phyloP scores from a whole-genome alignment of 345 rosid genomes.

The Firmiana major region DNA sequence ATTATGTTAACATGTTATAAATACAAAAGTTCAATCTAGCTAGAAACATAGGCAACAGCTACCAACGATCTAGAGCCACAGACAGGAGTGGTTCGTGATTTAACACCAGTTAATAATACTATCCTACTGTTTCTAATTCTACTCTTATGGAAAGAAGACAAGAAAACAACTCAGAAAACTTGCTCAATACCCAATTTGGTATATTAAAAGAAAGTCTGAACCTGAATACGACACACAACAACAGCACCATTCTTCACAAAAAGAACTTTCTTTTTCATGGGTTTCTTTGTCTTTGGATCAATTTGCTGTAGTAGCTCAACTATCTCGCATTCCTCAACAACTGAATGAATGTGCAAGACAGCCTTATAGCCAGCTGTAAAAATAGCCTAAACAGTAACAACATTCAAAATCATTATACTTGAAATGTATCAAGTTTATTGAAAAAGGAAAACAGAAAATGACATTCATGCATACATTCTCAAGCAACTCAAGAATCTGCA shows the following conservation, averaged over 20 bases:
- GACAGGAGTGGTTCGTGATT: not conserved
- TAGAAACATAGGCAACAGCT: not conserved
- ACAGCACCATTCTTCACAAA: slow-evolving; percentile 89
- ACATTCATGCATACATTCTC: slow-evolving; percentile 58
- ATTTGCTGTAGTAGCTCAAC: slow-evolving; percentile 73
- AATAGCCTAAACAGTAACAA: slow-evolving; percentile 59
- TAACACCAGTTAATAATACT: not conserved
- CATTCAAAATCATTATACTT: not conserved
- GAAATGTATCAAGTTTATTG: not conserved
- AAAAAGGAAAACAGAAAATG: not conserved
- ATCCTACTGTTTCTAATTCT: not conserved
- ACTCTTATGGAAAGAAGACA: not conserved
- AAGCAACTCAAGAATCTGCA: slow-evolving; percentile 84
- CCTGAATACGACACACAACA: slow-evolving; percentile 85
- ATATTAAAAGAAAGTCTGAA: slow-evolving; percentile 13
- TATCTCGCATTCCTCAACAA: slow-evolving; percentile 96
- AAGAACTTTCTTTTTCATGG: slow-evolving; percentile 83
- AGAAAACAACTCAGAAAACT: not conserved
- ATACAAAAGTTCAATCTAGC: not conserved
- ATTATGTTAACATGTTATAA: not conserved
- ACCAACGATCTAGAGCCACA: not conserved
- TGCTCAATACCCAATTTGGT: not conserved
- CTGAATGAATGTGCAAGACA: slow-evolving; percentile 86
- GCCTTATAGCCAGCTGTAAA: slow-evolving; percentile 98
- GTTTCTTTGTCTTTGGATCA: slow-evolving; percentile 81